Evolutionary conservation across 129 eudicot genomes (phyloP).

Genomic region (Sambucus nigra): DNA sequence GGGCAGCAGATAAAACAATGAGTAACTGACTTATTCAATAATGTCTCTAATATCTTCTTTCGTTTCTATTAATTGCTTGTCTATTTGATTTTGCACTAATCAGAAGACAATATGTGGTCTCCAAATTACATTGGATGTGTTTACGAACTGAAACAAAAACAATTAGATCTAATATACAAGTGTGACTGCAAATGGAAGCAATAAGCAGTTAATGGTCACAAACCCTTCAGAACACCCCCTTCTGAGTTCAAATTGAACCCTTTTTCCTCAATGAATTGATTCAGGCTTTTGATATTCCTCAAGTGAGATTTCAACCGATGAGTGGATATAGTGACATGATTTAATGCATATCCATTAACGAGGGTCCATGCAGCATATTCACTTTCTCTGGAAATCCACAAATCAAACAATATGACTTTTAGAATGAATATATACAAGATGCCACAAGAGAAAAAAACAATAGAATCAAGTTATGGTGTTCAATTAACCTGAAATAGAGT

Average conservation of each 20-base stretch:
- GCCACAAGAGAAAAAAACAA: not conserved
- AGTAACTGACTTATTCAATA: too few species aligned
- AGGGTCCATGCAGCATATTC: constrained; percentile 99
- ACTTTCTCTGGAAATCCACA: constrained; percentile 51
- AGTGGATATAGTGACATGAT: constrained; percentile 84
- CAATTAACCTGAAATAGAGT: not conserved
- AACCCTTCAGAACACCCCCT: constrained; percentile 89
- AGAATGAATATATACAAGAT: not conserved
- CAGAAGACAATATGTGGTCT: too few species aligned
- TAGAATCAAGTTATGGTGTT: not conserved
- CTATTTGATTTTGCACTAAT: too few species aligned
- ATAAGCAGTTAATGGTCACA: constrained; percentile 9
- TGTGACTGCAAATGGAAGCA: not conserved
- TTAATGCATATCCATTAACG: constrained; percentile 77
- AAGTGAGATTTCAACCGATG: constrained; percentile 63
- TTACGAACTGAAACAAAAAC: too few species aligned
- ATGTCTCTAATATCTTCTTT: too few species aligned
- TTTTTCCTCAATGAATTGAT: constrained; percentile 60
- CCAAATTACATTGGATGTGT: too few species aligned
- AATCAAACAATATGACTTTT: not conserved
- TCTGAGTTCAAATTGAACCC: constrained; percentile 89
- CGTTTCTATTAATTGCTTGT: too few species aligned
- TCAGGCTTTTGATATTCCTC: constrained; percentile 47
- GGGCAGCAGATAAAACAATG: too few species aligned
- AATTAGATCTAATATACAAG: too few species aligned